Evolutionary conservation across 441 rosid species (phyloP).

Genomic region (Aquilaria agallochum): DNA sequence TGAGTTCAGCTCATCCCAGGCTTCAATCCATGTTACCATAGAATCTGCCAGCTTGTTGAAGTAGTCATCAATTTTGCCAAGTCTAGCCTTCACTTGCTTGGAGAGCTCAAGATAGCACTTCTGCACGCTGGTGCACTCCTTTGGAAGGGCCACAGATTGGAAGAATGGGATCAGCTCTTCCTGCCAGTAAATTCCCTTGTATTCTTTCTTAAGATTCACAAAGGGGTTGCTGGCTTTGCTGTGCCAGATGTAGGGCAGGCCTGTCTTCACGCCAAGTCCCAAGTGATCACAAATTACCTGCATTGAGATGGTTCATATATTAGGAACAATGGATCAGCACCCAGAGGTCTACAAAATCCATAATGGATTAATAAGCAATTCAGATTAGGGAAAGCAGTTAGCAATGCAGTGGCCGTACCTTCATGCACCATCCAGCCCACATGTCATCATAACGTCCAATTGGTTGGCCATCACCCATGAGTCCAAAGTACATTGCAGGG

Average conservation of each 20-base stretch:
- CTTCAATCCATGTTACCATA: constrained; percentile 92
- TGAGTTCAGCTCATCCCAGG: constrained; percentile 93
- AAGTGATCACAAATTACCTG: constrained; percentile 89
- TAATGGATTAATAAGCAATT: neutral
- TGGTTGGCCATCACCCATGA: constrained; percentile 97
- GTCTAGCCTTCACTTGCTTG: constrained; percentile 75
- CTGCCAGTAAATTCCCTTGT: constrained; percentile 94
- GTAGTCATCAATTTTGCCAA: constrained; percentile 71
- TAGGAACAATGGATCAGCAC: neutral
- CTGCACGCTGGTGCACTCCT: constrained; percentile 81
- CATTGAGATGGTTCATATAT: neutral
- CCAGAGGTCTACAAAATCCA: neutral
- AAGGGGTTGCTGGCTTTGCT: constrained; percentile 97
- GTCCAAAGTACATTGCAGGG: constrained; percentile 93
- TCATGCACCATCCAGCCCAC: constrained; percentile 99
- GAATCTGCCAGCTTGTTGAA: constrained; percentile 80
- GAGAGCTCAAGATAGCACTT: constrained; percentile 82
- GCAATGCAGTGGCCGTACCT: constrained; percentile 33
- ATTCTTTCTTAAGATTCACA: constrained; percentile 82
- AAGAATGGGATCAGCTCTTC: constrained; percentile 90
- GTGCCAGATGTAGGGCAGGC: constrained; percentile 92
- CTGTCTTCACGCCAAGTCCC: constrained; percentile 87
- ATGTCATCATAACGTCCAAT: constrained; percentile 91
- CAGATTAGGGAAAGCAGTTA: neutral
- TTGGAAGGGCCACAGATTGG: constrained; percentile 60